Percentiles rank a stretch among this genome's conserved stretches.
Evolutionary conservation across 345 rosid species (phyloP).

Genomic region (Toxicodendron radicans): DNA sequence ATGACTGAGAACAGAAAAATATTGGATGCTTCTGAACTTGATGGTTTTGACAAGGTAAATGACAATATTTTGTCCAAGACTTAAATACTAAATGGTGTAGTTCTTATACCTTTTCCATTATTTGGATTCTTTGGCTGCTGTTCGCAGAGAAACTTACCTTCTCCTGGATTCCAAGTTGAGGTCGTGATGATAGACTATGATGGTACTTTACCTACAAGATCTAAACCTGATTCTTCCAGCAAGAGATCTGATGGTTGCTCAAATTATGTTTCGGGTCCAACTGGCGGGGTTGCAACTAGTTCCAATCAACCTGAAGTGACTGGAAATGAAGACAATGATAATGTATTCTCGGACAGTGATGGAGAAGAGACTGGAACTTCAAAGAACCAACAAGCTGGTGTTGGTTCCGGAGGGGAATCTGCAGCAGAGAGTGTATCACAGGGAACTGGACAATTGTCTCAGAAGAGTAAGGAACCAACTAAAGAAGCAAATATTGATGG

Average conservation of each 20-base stretch:
- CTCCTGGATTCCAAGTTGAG: constrained; percentile 89
- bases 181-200: constrained; percentile 63
- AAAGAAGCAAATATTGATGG: constrained; percentile 23
- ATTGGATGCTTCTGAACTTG: constrained; percentile 64
- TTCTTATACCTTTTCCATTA: neutral
- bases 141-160: constrained; percentile 80
- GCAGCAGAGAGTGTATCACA: constrained; percentile 23
- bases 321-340: constrained; percentile 49
- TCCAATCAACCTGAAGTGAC: constrained; percentile 30
- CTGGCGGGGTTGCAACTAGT: constrained; percentile 14
- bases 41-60: constrained; percentile 90
- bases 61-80: neutral
- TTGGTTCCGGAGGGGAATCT: constrained; percentile 11
- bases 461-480: constrained; percentile 14
- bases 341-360: constrained; percentile 83
- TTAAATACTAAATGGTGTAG: neutral
- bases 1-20: constrained; percentile 79
- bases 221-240: constrained; percentile 32
- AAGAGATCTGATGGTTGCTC: constrained; percentile 28
- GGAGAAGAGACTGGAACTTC: constrained; percentile 57
- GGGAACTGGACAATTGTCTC: constrained; percentile 28
- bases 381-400: constrained; percentile 25
- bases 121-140: neutral
- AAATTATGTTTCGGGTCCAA: constrained; percentile 23
- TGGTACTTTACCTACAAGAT: constrained; percentile 32